phyloP scores from a whole-genome alignment of 495 filamentous ascomycete species.

The Tuber microsphaerosporum region DNA sequence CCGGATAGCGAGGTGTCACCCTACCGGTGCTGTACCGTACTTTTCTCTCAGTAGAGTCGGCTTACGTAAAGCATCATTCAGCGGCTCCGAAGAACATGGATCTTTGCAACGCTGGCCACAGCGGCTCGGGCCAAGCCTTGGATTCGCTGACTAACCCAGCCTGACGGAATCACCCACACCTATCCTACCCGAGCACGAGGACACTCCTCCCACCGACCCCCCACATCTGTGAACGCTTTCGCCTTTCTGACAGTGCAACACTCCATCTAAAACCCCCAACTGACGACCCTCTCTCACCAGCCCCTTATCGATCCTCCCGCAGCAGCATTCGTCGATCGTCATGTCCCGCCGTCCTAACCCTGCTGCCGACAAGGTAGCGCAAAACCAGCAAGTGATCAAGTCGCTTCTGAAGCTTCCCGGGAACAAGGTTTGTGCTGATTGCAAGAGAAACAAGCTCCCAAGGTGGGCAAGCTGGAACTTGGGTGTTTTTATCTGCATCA shows the following conservation, averaged over 20 bases:
- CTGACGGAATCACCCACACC: neutral
- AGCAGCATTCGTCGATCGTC: slow-evolving; percentile 17
- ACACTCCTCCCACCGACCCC: neutral
- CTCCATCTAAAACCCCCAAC: neutral
- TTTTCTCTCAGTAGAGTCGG: too few relatives aligned
- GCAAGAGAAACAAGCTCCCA: slow-evolving; percentile 97
- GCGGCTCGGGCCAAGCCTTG: neutral
- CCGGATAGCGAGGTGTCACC: too few relatives aligned
- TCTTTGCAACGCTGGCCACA: neutral
- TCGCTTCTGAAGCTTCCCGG: slow-evolving; percentile 80
- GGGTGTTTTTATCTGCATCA: slow-evolving; percentile 92
- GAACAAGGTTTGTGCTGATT: slow-evolving; percentile 96
- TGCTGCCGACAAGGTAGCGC: slow-evolving; percentile 73
- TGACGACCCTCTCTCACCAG: neutral
- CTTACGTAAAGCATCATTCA: neutral
- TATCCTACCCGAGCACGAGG: neutral
- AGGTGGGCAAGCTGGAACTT: slow-evolving; percentile 98
- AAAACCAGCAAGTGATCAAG: slow-evolving; percentile 87
- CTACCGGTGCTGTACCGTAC: too few relatives aligned
- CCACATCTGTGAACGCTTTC: neutral
- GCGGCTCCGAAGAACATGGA: neutral
- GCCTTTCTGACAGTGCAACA: neutral
- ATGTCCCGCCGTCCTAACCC: slow-evolving; percentile 87
- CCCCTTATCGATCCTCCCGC: neutral
- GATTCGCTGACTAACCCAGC: neutral